These are phyloP conservation scores for Pseudomonodictys pantanalensis DNA, from an alignment of 495 filamentous ascomycete species.

Conservation along the genomic window DNA sequence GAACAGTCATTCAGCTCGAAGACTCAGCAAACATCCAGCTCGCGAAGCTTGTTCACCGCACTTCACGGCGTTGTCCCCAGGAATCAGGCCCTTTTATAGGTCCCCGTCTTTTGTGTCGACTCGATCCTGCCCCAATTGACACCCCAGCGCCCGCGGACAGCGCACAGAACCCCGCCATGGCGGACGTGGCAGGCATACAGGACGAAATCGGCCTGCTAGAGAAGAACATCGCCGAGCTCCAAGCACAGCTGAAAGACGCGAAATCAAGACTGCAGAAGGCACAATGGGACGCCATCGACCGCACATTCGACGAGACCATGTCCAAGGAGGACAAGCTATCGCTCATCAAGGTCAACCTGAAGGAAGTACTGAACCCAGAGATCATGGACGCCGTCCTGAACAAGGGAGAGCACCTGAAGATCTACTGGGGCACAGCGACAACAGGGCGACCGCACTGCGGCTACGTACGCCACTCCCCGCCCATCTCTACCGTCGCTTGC, in stretches of 20 bases:
- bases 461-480: conserved; percentile 48
- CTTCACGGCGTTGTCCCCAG: neutral
- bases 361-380: conserved; percentile 81
- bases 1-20: neutral
- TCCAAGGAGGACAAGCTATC: conserved; percentile 50
- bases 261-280: conserved; percentile 2
- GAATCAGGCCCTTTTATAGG: neutral
- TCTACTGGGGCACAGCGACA: conserved; percentile 62
- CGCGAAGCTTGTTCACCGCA: neutral
- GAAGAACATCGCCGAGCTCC: conserved; percentile 1
- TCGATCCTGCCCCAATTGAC: neutral
- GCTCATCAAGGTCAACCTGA: conserved; percentile 77
- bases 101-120: neutral
- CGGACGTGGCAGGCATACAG: neutral
- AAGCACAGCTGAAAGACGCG: conserved; percentile 2
- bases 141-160: neutral
- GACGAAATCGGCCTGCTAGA: conserved; percentile 4
- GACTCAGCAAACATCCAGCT: neutral
- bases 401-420: conserved; percentile 38
- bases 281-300: neutral
- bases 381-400: conserved; percentile 74
- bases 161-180: conserved; percentile 5
- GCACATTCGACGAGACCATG: neutral
- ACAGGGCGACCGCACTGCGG: conserved; percentile 77
- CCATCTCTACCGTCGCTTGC: neutral